These are phyloP conservation scores for Musa balbisiana DNA, from an alignment of 202 grass and related monocot species.

Conservation along the genomic window DNA sequence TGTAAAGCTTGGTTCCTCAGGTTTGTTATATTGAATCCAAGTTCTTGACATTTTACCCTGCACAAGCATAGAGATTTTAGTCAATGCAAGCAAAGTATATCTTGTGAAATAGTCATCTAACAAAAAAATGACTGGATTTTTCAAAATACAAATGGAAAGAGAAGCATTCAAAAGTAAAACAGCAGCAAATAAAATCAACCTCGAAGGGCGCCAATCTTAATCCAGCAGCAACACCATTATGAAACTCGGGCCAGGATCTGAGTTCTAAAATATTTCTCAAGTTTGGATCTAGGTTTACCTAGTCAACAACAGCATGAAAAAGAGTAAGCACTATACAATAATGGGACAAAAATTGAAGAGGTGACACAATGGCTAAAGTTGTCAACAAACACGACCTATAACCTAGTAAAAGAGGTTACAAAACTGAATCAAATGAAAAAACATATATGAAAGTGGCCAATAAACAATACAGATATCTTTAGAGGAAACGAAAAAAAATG, in stretches of 20 bases:
- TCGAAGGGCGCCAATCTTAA: constrained; percentile 90
- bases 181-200: constrained; percentile 32
- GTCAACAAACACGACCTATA: too few relatives aligned
- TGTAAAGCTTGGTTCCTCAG: constrained; percentile 78
- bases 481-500: too few relatives aligned
- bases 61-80: constrained; percentile 8
- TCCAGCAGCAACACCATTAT: constrained; percentile 95
- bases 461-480: too few relatives aligned
- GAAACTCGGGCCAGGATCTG: constrained; percentile 91
- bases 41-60: constrained; percentile 97
- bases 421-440: too few relatives aligned
- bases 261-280: constrained; percentile 77
- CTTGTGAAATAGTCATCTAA: not conserved
- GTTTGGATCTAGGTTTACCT: constrained; percentile 93
- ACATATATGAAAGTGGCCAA: too few relatives aligned
- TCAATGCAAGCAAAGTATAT: constrained; percentile 6
- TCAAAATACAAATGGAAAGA: not conserved
- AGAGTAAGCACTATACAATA: constrained; percentile 17
- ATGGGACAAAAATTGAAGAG: not conserved
- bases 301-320: constrained; percentile 28
- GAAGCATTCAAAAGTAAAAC: not conserved
- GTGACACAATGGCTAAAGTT: too few relatives aligned
- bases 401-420: too few relatives aligned
- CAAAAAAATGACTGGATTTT: not conserved
- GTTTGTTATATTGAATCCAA: constrained; percentile 97